phyloP scores from a whole-genome alignment of 805 yeast species.

The Saccharomycopsis fermentans region DNA sequence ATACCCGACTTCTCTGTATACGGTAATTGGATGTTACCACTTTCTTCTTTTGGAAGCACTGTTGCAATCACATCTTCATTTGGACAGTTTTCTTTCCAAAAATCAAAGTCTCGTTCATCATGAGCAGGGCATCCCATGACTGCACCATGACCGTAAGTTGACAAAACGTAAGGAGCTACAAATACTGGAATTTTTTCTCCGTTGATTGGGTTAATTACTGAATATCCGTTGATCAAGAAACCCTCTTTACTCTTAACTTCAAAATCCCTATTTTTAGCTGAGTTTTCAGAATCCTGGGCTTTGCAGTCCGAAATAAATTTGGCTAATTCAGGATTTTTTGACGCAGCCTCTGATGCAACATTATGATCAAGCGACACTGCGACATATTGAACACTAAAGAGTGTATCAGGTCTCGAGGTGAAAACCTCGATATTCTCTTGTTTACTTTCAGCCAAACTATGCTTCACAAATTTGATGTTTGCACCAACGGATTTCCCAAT shows the following conservation, averaged over 20 bases:
- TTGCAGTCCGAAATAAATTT: slow-evolving; percentile 35
- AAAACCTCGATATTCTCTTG: slow-evolving; percentile 39
- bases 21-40: slow-evolving; percentile 23
- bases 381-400: slow-evolving; percentile 71
- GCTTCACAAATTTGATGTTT: slow-evolving; percentile 41
- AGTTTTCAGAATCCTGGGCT: slow-evolving; percentile 19
- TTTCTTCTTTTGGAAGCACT: slow-evolving; percentile 31
- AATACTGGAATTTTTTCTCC: slow-evolving; percentile 50
- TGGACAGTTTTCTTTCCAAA: slow-evolving; percentile 63
- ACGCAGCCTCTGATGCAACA: slow-evolving; percentile 33
- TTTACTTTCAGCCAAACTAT: slow-evolving; percentile 18
- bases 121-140: slow-evolving; percentile 99
- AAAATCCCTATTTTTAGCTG: slow-evolving; percentile 4
- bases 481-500: slow-evolving; percentile 83
- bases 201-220: slow-evolving; percentile 51
- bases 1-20: slow-evolving; percentile 35
- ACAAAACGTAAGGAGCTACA: slow-evolving; percentile 84
- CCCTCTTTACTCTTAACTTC: slow-evolving; percentile 41
- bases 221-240: slow-evolving; percentile 34
- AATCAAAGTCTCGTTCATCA: slow-evolving; percentile 72
- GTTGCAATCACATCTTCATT: slow-evolving; percentile 31
- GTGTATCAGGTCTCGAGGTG: slow-evolving; percentile 87
- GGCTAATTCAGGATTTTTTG: slow-evolving; percentile 31
- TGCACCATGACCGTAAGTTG: slow-evolving; percentile 81
- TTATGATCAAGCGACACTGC: slow-evolving; percentile 73